These are phyloP conservation scores for Ceratonia siliqua DNA, from an alignment of 306 rosid species.

Conservation along the genomic window DNA sequence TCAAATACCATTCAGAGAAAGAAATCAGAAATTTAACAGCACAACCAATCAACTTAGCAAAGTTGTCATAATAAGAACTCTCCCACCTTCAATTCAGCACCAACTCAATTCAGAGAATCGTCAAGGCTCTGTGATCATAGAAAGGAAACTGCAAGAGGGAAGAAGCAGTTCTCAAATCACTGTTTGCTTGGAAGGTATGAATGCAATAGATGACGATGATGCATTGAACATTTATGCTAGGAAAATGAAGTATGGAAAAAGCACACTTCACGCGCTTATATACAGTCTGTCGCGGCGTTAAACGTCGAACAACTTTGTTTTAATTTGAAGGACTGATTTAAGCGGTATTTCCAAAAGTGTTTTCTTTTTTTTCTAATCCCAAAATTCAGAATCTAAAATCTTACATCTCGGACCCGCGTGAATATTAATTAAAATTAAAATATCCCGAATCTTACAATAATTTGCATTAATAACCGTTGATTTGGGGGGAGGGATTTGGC, in stretches of 20 bases:
- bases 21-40: constrained; percentile 8
- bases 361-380: constrained; percentile 28
- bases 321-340: constrained; percentile 27
- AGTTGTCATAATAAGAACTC: neutral
- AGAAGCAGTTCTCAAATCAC: constrained; percentile 19
- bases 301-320: constrained; percentile 31
- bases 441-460: neutral
- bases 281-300: constrained; percentile 46
- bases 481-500: neutral
- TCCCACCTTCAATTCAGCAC: constrained; percentile 42
- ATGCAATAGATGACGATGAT: constrained; percentile 40
- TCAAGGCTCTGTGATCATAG: neutral
- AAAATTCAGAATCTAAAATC: neutral
- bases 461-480: constrained; percentile 2
- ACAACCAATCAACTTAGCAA: constrained; percentile 13
- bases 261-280: constrained; percentile 42
- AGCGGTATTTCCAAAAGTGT: constrained; percentile 27
- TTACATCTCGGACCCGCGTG: constrained; percentile 8
- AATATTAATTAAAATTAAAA: neutral
- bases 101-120: constrained; percentile 30
- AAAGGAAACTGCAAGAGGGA: neutral
- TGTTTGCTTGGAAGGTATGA: constrained; percentile 5
- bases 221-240: constrained; percentile 30
- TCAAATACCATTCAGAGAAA: constrained; percentile 13
- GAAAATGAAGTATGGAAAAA: neutral